Evolutionary conservation across 371 early-diverging fungal species (phyloP).

Genomic region (Mortierella sp.): DNA sequence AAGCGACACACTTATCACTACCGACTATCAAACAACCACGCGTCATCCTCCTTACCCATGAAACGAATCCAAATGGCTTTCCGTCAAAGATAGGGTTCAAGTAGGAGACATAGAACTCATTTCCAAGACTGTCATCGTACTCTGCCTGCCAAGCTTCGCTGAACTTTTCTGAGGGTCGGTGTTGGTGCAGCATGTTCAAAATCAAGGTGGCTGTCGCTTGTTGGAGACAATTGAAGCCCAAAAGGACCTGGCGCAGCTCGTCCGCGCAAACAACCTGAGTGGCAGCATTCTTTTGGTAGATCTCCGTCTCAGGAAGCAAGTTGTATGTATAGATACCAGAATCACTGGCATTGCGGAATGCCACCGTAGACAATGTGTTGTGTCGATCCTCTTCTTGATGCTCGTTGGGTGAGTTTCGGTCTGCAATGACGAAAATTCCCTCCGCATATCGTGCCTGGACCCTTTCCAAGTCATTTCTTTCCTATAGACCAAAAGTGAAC

Average conservation of each 20-base stretch:
- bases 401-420: conserved; percentile 41
- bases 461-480: conserved; percentile 48
- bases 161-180: conserved; percentile 66
- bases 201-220: conserved; percentile 75
- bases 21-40: too few species aligned
- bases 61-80: conserved; percentile 66
- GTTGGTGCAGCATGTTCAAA: conserved; percentile 74
- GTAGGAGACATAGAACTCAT: conserved; percentile 72
- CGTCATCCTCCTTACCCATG: conserved; percentile 55
- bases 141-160: conserved; percentile 79
- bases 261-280: conserved; percentile 77
- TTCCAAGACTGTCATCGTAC: conserved; percentile 80
- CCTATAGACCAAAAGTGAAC: too few species aligned
- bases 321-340: conserved; percentile 73
- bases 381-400: conserved; percentile 66
- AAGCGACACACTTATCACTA: background rate
- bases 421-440: conserved; percentile 52
- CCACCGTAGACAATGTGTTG: conserved; percentile 59
- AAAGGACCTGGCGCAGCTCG: conserved; percentile 76
- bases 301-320: conserved; percentile 73
- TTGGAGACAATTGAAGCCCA: conserved; percentile 76
- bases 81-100: conserved; percentile 69
- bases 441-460: conserved; percentile 51
- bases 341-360: conserved; percentile 51
- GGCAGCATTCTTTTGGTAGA: conserved; percentile 71